Conservation (phyloP, 129 eudicot genomes). For the Daucus carota region DH1_v3.0 NC_030381.2:23603501-23604000, state of each 20-base stretch:
- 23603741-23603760: too few species aligned
- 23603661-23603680: background rate
- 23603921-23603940: slow-evolving; percentile 94
- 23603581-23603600: too few species aligned
- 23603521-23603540: too few species aligned
- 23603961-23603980: slow-evolving; percentile 52
- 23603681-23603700: background rate
- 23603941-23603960: slow-evolving; percentile 96
- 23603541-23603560: too few species aligned
- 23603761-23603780: too few species aligned
- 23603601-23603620: too few species aligned
- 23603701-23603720: background rate
- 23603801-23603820: background rate
- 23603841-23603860: background rate
- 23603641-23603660: background rate
- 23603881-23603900: slow-evolving; percentile 54
- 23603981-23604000: slow-evolving; percentile 15
- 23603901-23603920: slow-evolving; percentile 94
- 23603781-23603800: background rate
- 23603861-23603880: background rate
- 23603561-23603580: too few species aligned
- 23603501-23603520: too few species aligned
- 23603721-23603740: background rate
- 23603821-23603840: background rate
- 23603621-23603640: too few species aligned